These are phyloP conservation scores for Colletotrichum falcatum DNA, from an alignment of 2,329 filamentous ascomycete genomes.

Conservation along the genomic window DNA sequence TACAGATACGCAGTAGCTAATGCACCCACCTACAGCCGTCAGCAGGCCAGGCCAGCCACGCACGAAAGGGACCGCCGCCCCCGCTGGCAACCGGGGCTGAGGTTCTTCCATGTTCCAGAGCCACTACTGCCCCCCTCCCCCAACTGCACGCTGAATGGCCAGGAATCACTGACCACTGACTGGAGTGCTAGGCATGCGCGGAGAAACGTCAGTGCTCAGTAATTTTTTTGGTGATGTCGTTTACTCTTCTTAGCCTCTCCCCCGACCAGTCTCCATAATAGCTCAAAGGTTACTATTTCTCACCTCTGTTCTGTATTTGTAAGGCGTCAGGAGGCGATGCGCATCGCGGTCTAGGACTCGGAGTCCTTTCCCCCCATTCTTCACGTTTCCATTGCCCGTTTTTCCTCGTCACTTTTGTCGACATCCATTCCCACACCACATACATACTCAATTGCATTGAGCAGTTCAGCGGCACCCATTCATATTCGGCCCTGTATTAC, in stretches of 20 bases:
- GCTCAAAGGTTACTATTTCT: conserved; percentile 27
- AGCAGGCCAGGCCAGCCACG: not conserved
- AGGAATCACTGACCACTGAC: not conserved
- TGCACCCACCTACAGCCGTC: not conserved
- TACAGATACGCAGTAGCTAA: too few species aligned
- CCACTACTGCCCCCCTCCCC: not conserved
- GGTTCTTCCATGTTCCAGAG: conserved; percentile 38
- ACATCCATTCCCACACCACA: not conserved
- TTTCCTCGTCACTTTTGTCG: conserved; percentile 9
- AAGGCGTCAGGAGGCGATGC: conserved; percentile 40
- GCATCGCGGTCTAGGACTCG: conserved; percentile 29
- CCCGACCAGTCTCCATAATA: conserved; percentile 32
- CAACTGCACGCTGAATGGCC: conserved; percentile 27
- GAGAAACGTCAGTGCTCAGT: conserved; percentile 39
- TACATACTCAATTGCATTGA: not conserved
- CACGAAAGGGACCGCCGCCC: not conserved
- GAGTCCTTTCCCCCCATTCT: conserved; percentile 15
- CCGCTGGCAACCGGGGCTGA: conserved; percentile 26
- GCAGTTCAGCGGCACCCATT: not conserved
- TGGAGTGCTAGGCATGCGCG: conserved; percentile 6
- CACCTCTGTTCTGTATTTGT: conserved; percentile 37
- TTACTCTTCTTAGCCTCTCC: conserved; percentile 24
- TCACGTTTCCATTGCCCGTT: conserved; percentile 23
- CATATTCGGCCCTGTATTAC: conserved; percentile 18
- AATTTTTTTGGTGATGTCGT: conserved; percentile 39